phyloP scores from a whole-genome alignment of 257 asterid genomes.

The Osmanthus fragrans region DNA sequence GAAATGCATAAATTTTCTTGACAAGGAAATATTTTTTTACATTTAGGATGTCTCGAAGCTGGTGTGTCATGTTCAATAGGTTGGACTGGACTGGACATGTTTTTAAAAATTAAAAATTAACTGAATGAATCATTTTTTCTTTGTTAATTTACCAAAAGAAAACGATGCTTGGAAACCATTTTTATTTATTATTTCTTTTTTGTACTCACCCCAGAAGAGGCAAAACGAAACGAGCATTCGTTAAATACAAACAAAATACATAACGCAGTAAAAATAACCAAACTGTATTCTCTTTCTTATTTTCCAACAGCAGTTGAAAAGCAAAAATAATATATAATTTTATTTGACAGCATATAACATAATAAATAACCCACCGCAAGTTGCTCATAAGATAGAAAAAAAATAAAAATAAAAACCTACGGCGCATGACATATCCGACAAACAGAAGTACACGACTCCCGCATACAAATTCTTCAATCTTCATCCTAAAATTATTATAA shows the following conservation, averaged over 20 bases:
- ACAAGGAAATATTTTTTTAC: too few relatives aligned
- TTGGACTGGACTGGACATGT: too few relatives aligned
- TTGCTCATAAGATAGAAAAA: slow-evolving; percentile 8
- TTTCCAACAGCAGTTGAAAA: neutral
- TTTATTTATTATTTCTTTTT: too few relatives aligned
- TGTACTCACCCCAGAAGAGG: neutral
- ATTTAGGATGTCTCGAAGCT: too few relatives aligned
- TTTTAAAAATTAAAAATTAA: too few relatives aligned
- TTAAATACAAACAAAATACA: too few relatives aligned
- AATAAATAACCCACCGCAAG: slow-evolving; percentile 24
- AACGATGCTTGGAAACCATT: too few relatives aligned
- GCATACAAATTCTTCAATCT: slow-evolving; percentile 24
- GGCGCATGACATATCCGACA: slow-evolving; percentile 12
- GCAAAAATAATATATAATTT: slow-evolving; percentile 21
- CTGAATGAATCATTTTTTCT: too few relatives aligned
- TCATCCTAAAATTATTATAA: slow-evolving; percentile 15
- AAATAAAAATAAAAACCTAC: neutral
- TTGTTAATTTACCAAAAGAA: neutral
- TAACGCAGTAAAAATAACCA: too few relatives aligned
- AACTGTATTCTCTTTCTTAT: neutral
- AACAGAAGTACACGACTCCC: slow-evolving; percentile 20
- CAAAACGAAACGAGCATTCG: too few relatives aligned
- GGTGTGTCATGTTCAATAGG: too few relatives aligned
- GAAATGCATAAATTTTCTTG: neutral
- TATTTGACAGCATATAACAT: slow-evolving; percentile 26